Evolutionary conservation across 2,329 filamentous ascomycete genomes (phyloP).

Genomic region (Xylariaceae sp.): DNA sequence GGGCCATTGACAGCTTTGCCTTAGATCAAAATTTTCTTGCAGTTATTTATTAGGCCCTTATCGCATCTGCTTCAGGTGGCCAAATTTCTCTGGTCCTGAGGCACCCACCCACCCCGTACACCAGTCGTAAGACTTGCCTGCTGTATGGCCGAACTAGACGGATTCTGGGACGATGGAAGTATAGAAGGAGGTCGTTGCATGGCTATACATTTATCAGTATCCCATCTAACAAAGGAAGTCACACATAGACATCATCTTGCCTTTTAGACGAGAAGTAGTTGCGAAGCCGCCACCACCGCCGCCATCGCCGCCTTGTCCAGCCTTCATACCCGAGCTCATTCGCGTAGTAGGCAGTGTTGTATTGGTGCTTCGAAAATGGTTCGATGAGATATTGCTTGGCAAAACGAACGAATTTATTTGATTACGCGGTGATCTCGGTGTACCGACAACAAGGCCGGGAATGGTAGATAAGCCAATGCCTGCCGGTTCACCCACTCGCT

Average conservation of each 20-base stretch:
- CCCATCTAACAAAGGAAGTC: background rate
- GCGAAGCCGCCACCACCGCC: conserved; percentile 15
- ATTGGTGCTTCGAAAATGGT: conserved; percentile 17
- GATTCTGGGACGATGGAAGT: conserved; percentile 21
- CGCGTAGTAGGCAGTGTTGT: conserved; percentile 24
- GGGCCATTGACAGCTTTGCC: background rate
- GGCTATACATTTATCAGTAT: conserved; percentile 20
- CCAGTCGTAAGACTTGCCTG: conserved; percentile 17
- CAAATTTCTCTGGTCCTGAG: background rate
- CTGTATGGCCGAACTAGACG: conserved; percentile 8
- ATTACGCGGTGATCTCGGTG: conserved; percentile 25
- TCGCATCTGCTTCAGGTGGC: background rate
- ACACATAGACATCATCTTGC: conserved; percentile 13
- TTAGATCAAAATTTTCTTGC: background rate
- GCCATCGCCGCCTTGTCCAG: conserved; percentile 24
- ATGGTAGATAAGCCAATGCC: conserved; percentile 31
- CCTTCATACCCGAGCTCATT: conserved; percentile 32
- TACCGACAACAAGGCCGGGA: conserved; percentile 33
- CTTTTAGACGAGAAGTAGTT: conserved; percentile 25
- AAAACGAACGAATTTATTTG: conserved; percentile 21
- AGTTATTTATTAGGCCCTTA: background rate
- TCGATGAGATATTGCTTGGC: conserved; percentile 17
- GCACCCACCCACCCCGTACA: conserved; percentile 17
- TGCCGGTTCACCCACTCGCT: conserved; percentile 27
- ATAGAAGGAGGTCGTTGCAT: conserved; percentile 23